Conservation (phyloP, 371 early-diverging fungal species). For the Actinomortierella ambigua region DNA sequence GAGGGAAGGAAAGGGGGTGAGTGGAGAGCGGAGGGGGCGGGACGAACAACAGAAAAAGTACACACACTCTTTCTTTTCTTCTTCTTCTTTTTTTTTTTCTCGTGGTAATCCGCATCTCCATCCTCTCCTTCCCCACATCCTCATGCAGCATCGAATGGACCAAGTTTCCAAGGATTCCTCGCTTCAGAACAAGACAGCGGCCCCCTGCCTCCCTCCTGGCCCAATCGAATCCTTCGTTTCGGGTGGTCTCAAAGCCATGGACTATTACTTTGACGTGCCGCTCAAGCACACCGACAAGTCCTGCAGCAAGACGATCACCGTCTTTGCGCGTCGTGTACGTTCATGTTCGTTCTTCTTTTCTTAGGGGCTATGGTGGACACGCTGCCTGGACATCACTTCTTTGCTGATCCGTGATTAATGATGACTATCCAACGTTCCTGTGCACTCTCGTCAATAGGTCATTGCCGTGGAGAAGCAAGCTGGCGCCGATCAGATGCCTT, state of each 20-base stretch:
- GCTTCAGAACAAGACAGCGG: not conserved
- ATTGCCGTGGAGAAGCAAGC: constrained; percentile 31
- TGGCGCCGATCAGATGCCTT: constrained; percentile 40
- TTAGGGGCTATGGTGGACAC: too few species aligned
- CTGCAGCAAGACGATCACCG: constrained; percentile 36
- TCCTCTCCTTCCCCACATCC: too few species aligned
- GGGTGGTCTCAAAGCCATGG: constrained; percentile 35
- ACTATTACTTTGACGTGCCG: constrained; percentile 46
- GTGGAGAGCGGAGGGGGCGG: too few species aligned
- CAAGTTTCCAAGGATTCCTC: too few species aligned
- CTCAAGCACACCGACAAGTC: constrained; percentile 27
- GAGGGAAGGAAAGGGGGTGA: too few species aligned
- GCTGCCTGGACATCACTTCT: too few species aligned
- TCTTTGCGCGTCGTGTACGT: constrained; percentile 36
- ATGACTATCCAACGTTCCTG: not conserved
- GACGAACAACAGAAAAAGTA: too few species aligned
- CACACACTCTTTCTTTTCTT: too few species aligned
- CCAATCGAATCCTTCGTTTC: constrained; percentile 38
- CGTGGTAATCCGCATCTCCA: too few species aligned
- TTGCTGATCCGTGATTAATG: not conserved
- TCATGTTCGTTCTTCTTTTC: not conserved
- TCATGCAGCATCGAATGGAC: too few species aligned
- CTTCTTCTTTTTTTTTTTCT: too few species aligned
- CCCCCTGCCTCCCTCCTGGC: constrained; percentile 32
- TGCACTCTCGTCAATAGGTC: constrained; percentile 14